These are phyloP conservation scores for Aspergillus puulaauensis DNA, from an alignment of 2,329 filamentous ascomycete species.

Conservation along the genomic window DNA sequence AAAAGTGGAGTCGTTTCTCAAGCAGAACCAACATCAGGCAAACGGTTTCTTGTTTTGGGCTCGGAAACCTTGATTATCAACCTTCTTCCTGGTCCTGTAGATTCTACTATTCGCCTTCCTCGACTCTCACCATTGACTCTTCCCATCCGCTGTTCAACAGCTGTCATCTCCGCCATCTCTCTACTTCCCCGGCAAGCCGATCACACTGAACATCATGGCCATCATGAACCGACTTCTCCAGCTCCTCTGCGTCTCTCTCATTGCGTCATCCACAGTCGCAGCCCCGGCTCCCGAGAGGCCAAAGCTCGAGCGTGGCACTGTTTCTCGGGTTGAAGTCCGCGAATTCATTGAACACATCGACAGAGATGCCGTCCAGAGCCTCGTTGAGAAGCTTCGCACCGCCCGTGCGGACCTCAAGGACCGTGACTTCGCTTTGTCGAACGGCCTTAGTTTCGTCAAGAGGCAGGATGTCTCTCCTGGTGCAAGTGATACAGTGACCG, in stretches of 20 bases:
- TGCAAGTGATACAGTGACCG: constrained; percentile 10
- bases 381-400: constrained; percentile 64
- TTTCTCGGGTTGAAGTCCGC: constrained; percentile 44
- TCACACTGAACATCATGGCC: constrained; percentile 7
- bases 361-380: constrained; percentile 62
- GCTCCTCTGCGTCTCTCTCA: constrained; percentile 25
- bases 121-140: background rate
- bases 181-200: background rate
- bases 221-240: constrained; percentile 22
- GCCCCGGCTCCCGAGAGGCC: constrained; percentile 20
- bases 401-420: constrained; percentile 63
- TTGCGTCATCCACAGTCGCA: constrained; percentile 26
- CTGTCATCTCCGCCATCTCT: background rate
- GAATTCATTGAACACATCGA: constrained; percentile 58
- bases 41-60: background rate
- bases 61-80: background rate
- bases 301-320: constrained; percentile 9
- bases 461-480: constrained; percentile 44
- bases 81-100: background rate
- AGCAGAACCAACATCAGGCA: background rate
- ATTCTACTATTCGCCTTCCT: background rate
- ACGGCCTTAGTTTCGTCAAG: constrained; percentile 63
- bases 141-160: background rate
- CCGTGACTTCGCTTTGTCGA: constrained; percentile 62
- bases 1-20: constrained; percentile 1